Conservation (phyloP, 768 basidiomycete species). For the Pleurotus salmoneostramineus region DNA sequence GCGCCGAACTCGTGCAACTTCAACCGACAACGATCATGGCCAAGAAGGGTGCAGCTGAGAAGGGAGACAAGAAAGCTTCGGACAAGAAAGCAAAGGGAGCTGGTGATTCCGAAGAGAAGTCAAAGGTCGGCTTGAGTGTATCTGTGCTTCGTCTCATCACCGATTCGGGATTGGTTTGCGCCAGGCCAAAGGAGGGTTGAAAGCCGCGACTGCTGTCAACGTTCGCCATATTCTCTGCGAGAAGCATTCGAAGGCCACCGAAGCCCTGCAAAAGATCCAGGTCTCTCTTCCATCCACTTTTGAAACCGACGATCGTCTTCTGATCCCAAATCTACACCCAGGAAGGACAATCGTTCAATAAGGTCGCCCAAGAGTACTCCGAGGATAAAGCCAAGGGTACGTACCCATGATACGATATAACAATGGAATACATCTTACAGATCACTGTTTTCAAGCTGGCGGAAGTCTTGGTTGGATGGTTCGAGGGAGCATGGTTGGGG, state of each 20-base stretch:
- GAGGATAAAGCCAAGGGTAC: conserved; percentile 88
- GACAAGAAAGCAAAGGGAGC: conserved; percentile 42
- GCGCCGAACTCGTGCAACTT: not conserved
- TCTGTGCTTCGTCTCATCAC: not conserved
- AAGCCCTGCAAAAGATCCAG: conserved; percentile 78
- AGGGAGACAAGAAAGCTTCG: conserved; percentile 26
- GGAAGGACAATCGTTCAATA: conserved; percentile 83
- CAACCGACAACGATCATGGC: conserved; percentile 21
- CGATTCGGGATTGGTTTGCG: not conserved
- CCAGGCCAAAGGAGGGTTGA: conserved; percentile 55
- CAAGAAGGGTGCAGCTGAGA: conserved; percentile 27
- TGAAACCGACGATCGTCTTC: not conserved
- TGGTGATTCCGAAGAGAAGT: conserved; percentile 31
- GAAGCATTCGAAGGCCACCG: conserved; percentile 76
- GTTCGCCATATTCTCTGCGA: conserved; percentile 88
- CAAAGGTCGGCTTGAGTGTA: conserved; percentile 27
- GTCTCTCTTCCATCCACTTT: conserved; percentile 26
- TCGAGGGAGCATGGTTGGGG: conserved; percentile 80
- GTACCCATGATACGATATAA: conserved; percentile 5
- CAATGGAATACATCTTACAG: not conserved
- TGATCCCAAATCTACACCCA: conserved; percentile 12
- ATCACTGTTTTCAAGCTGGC: conserved; percentile 48
- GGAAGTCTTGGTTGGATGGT: conserved; percentile 87
- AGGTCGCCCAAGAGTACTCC: conserved; percentile 86
- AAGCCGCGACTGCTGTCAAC: conserved; percentile 78